phyloP scores from a whole-genome alignment of 2,329 filamentous ascomycete genomes.

The Ophiostoma pallidulum region DNA sequence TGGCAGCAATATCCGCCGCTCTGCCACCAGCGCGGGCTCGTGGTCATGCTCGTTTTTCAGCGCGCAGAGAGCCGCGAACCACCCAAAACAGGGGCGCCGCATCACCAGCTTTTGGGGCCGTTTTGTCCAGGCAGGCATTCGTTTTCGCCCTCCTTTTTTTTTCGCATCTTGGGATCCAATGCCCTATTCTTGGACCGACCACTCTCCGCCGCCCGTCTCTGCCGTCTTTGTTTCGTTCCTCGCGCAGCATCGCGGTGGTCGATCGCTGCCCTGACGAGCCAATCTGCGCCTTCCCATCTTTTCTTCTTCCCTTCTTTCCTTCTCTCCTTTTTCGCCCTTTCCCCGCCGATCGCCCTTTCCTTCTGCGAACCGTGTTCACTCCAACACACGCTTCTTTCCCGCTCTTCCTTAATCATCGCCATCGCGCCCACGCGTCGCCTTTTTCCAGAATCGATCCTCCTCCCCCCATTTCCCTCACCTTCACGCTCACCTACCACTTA shows the following conservation, averaged over 20 bases:
- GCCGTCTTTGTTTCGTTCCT: neutral
- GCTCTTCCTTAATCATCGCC: neutral
- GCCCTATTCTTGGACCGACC: too few species aligned
- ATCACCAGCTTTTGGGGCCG: slow-evolving; percentile 7
- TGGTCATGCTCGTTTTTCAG: neutral
- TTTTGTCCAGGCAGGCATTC: too few species aligned
- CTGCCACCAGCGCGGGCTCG: too few species aligned
- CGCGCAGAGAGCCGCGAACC: neutral
- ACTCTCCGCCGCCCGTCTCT: too few species aligned
- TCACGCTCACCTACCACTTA: too few species aligned
- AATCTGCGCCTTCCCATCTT: neutral
- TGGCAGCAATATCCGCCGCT: neutral
- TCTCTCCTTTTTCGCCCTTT: neutral
- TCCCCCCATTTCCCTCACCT: neutral
- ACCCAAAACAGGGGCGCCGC: slow-evolving; percentile 4
- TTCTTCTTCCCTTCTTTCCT: neutral
- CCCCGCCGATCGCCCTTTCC: neutral
- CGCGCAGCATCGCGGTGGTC: slow-evolving; percentile 6
- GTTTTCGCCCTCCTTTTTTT: too few species aligned
- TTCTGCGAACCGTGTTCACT: neutral
- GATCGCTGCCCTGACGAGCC: slow-evolving; percentile 1
- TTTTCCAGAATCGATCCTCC: too few species aligned
- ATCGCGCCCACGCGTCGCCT: neutral
- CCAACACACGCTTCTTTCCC: neutral
- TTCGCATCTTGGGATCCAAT: too few species aligned